phyloP scores from a whole-genome alignment of 2,329 filamentous ascomycete species.

The Fusarium tuaranense region DNA sequence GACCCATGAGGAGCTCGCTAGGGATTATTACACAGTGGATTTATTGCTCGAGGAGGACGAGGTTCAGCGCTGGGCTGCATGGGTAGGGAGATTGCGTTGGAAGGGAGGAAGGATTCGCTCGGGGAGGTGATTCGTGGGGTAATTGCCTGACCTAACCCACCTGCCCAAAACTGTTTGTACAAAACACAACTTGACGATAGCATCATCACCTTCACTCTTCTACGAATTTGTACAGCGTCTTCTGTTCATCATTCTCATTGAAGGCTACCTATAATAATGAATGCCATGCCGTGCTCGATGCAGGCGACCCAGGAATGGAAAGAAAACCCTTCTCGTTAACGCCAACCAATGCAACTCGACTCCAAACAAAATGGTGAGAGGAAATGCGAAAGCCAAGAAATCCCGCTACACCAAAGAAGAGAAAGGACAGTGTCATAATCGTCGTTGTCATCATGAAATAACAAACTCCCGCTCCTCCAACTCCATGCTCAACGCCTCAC shows the following conservation, averaged over 20 bases:
- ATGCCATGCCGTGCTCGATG: neutral
- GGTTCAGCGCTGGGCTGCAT: conserved; percentile 76
- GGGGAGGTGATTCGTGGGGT: conserved; percentile 19
- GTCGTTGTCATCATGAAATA: conserved; percentile 5
- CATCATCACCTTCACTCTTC: neutral
- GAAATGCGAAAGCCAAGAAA: neutral
- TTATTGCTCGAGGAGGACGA: conserved; percentile 76
- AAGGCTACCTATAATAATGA: neutral
- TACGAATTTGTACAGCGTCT: neutral
- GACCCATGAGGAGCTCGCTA: conserved; percentile 81
- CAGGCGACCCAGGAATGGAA: neutral
- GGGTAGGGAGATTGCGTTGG: conserved; percentile 82
- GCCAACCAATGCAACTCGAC: conserved; percentile 4
- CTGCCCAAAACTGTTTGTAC: neutral
- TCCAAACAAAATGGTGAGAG: neutral
- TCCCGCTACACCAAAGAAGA: neutral
- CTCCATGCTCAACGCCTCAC: conserved; percentile 11
- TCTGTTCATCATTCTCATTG: neutral
- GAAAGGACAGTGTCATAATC: neutral
- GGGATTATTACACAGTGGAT: conserved; percentile 79
- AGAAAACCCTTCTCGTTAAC: conserved; percentile 1
- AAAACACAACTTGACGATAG: neutral
- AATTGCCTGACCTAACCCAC: neutral
- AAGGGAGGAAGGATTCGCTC: conserved; percentile 58
- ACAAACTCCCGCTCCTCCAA: conserved; percentile 14